phyloP scores from a whole-genome alignment of 2,329 filamentous ascomycete species.

The Ilyonectria destructans region DNA sequence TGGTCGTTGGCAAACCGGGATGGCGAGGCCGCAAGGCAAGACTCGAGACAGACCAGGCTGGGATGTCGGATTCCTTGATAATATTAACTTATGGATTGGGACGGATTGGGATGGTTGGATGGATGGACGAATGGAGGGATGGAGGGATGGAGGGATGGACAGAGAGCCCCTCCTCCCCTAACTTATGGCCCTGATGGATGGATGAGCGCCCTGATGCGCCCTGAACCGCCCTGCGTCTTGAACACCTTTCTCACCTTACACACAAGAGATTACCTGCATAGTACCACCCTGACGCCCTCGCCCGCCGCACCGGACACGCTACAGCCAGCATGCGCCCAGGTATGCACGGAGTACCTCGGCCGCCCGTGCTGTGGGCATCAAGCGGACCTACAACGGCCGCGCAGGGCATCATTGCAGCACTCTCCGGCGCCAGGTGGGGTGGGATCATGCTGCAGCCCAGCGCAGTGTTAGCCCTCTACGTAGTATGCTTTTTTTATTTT shows the following conservation, averaged over 20 bases:
- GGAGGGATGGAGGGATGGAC: neutral
- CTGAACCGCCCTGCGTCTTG: neutral
- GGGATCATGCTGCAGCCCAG: too few relatives aligned
- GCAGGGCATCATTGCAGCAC: neutral
- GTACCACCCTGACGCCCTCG: neutral
- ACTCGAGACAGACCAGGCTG: conserved; percentile 23
- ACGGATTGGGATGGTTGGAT: neutral
- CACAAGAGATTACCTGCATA: neutral
- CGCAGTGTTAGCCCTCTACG: too few relatives aligned
- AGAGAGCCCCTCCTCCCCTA: too few relatives aligned
- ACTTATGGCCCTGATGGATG: neutral
- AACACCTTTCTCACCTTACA: neutral
- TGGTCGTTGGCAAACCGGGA: conserved; percentile 6
- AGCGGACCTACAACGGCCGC: neutral
- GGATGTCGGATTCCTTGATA: conserved; percentile 27
- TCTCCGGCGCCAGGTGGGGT: neutral
- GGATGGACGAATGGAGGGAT: neutral
- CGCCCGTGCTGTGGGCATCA: neutral
- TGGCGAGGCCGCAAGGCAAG: conserved; percentile 4
- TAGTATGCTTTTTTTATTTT: neutral
- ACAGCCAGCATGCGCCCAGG: neutral
- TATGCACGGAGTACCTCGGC: neutral
- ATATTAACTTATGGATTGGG: conserved; percentile 4
- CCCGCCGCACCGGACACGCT: conserved; percentile 1
- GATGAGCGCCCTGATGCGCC: too few relatives aligned